Evolutionary conservation across 345 rosid genomes (phyloP), one percentile per base, ranked within the genome.

Genomic region (Excoecaria agallocha): DNA sequence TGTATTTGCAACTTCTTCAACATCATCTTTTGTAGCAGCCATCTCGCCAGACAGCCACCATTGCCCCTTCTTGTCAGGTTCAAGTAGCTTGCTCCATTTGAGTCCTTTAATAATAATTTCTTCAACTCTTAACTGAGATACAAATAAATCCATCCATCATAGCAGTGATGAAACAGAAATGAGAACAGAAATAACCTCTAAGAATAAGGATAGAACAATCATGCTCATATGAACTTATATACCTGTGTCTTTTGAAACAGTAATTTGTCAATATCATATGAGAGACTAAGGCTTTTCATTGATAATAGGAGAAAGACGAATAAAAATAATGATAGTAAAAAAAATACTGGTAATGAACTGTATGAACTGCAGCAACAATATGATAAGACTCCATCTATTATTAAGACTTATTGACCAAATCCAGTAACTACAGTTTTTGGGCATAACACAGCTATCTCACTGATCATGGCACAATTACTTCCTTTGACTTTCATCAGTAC

Each of bases 1-100:
- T 77, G 88, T 90, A 80, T 79, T 83, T 51, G 99, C 98, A 66
- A 93, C 87, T 62, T 91, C 90, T 73, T 85, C 90, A 64, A 75
- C 79, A 58, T 83, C 65, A 75, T 88, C 87, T 25, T 85, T 61
- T 51, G 63, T 70, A 51, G 78, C 75, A 48, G 78, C 82, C 43
- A 74, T 54, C 38, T 89, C 93, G 19, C 92, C 91, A 43, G 94
- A 87, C 76, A 87, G 70, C 99, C 99, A 95, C 98, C 99, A 94
- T 69, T 89, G 97, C 45, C 99, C 98, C 81, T 89, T 93, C 84
- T 93, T 94, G 81, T 87, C 84, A 59, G 92, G 87, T 81, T 91
- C 96, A 74, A 93, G 90, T 72, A 94, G 87, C 84, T 86, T 91
- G 86, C 89, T 93, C 99, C 98, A 94, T 77, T 83, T 89, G 37